Evolutionary conservation across 2,329 filamentous ascomycete species (phyloP), one percentile per base, ranked within the genome.

Genomic region (Zymoseptoria pseudotritici): DNA sequence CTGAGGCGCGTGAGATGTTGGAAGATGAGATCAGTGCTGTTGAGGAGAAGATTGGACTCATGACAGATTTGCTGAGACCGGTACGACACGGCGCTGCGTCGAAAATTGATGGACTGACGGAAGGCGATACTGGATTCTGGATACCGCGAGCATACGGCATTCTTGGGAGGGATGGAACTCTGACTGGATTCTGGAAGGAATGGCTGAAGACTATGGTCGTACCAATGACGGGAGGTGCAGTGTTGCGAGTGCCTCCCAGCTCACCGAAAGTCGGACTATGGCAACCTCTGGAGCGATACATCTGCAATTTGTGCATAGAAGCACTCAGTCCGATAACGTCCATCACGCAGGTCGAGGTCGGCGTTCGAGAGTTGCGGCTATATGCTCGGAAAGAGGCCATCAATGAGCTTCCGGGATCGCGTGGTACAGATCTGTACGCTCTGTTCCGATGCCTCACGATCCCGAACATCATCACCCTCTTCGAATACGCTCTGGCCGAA

Each of bases 121-220:
- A 95, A 65, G 92, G 93, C 51, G 94, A 97, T 72, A 97, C 91
- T 57, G 94, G 93, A 2, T 86, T 97, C 61, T 99, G 94, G 94
- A 91, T 91, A 55, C 94, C 94, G 19, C 84, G 94, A 65, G 91
- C 93, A 1, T 99, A 96, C 71, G 94, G 94, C 60, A 87, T 99
- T 63, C 80, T 99, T 63, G 94, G 94, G 36, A 84, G 90, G 63
- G 94, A 99, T 72, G 81, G 82, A 11, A 87, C 86, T 61, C 83
- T 95, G 76, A 91, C 92, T 65, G 85, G 86, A 31, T 97, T 99
- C 76, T 99, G 93, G 92, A 97, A 97, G 75, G 94, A 99, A 73
- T 99, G 94, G 94, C 82, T 99, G 54, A 88, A 91, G 74, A 92
- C 93, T 6, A 83, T 97, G 9, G 81, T 94, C n/a, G 90, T 96